Evolutionary conservation across 2,329 filamentous ascomycete species (phyloP).

Genomic region (Colletotrichum costaricense): DNA sequence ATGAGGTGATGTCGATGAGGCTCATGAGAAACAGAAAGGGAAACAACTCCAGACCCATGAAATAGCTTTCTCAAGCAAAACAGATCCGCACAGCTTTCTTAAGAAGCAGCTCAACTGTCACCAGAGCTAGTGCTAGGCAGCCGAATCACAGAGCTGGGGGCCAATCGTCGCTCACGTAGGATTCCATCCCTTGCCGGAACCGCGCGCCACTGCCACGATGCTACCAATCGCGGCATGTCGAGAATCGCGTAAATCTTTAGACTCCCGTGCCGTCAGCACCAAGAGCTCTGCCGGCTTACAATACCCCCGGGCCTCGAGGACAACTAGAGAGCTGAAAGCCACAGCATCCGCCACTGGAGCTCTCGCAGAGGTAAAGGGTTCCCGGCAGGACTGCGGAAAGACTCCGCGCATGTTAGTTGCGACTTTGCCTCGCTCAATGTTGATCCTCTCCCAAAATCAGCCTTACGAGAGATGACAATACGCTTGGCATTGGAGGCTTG

Average conservation of each 20-base stretch:
- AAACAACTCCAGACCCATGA: neutral
- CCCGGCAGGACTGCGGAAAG: no score
- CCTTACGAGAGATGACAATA: neutral
- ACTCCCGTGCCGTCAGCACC: no score
- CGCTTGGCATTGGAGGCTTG: neutral
- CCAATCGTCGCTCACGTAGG: neutral
- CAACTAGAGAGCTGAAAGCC: no score
- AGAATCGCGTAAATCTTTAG: no score
- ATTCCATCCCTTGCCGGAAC: neutral
- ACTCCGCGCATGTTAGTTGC: no score
- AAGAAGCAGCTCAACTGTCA: neutral
- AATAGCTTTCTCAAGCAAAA: neutral
- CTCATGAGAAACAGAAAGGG: no score
- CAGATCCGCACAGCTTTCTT: neutral
- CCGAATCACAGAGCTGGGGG: neutral
- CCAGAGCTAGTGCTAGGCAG: conserved; percentile 11
- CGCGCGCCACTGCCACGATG: neutral
- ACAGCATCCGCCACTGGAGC: no score
- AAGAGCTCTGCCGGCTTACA: no score
- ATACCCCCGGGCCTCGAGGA: no score
- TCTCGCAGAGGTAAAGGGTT: no score
- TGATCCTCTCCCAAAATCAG: neutral
- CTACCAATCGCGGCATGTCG: neutral
- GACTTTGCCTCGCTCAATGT: no score
- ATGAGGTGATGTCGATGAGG: neutral